Base-by-base conservation (phyloP, 768 basidiomycete genomes). In the Russula lepida region DNA sequence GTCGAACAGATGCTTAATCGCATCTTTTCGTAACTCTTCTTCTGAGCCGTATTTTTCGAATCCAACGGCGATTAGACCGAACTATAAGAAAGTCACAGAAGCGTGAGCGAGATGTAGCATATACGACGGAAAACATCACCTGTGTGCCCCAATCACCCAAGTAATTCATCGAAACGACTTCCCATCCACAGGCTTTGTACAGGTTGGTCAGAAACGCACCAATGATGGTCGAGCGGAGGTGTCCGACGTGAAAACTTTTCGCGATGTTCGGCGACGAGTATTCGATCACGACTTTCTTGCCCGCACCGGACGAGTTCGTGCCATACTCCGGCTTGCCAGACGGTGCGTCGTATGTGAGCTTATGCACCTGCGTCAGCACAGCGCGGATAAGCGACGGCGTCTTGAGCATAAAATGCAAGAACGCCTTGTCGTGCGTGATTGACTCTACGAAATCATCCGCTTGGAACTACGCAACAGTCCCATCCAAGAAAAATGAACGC, bases 131-230 rank as follows among this genome's bases (percentile, higher is more conserved):
- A 11, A 21, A 39, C 37, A 5, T 19, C 41, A 92, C 94, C 81
- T 98, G 95, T 44, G 94, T 98, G 25, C 95, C 95, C 95, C 95
- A 98, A 70, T 98, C 95, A 2, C 95, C 95, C 17, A 98, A 81
- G 71, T 99, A 99, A 72, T 99, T 99, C 74, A 98, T 77, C 2
- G 88, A 81, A 39, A 82, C 73, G n/a, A 95, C 93, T 7, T 92
- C 83, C 93, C 92, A 98, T 19, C 95, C 95, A 68, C 88, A 92
- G 6, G 91, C 81, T 69, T 85, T 87, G 78, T 98, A 95, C 46
- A 98, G 68, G 74, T 98, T 98, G 11, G 83, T 78, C 60, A 98
- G 74, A 77, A 97, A 97, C 0, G 91, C 88, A 19, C 95, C 95
- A 70, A 99, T 95, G 72, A 99, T 99, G n/a, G 95, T 99, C 56